These are phyloP conservation scores for Aspergillus mulundensis DNA, from an alignment of 495 filamentous ascomycete species.

Conservation along the genomic window DNA sequence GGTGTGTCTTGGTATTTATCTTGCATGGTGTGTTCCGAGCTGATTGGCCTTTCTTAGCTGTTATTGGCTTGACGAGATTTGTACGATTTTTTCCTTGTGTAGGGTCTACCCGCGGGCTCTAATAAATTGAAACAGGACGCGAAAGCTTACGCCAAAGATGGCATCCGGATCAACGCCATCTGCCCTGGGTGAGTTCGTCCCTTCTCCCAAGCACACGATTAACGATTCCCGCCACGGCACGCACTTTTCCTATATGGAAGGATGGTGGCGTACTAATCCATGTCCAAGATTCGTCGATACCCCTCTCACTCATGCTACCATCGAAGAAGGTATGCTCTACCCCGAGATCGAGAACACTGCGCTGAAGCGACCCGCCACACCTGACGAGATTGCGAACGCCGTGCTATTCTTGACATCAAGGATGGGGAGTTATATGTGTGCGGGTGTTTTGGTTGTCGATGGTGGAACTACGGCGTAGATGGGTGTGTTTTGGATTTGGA, in stretches of 20 bases:
- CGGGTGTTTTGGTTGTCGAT: constrained; percentile 3
- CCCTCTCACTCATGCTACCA: constrained; percentile 12
- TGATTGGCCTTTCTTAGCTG: constrained; percentile 13
- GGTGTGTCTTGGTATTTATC: constrained; percentile 20
- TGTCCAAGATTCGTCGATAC: constrained; percentile 17
- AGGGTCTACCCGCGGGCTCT: too few species aligned
- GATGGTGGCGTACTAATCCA: too few species aligned
- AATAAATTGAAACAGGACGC: constrained; percentile 43
- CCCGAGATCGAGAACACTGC: constrained; percentile 10
- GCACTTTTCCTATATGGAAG: too few species aligned
- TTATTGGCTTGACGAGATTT: constrained; percentile 41
- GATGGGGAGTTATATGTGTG: constrained; percentile 11
- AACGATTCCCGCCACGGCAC: too few species aligned
- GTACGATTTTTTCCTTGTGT: constrained; percentile 13
- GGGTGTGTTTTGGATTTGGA: too few species aligned
- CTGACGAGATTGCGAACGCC: constrained; percentile 5
- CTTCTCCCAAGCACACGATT: too few species aligned
- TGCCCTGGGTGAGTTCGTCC: constrained; percentile 38
- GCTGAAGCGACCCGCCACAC: background rate
- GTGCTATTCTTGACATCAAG: constrained; percentile 3
- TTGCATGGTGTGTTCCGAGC: background rate
- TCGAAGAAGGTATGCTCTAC: background rate
- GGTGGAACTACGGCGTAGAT: constrained; percentile 2
- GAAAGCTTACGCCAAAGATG: constrained; percentile 35
- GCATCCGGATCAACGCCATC: constrained; percentile 49